Conservation (phyloP, 768 basidiomycete genomes). For the Rhodotorula babjevae region DNA sequence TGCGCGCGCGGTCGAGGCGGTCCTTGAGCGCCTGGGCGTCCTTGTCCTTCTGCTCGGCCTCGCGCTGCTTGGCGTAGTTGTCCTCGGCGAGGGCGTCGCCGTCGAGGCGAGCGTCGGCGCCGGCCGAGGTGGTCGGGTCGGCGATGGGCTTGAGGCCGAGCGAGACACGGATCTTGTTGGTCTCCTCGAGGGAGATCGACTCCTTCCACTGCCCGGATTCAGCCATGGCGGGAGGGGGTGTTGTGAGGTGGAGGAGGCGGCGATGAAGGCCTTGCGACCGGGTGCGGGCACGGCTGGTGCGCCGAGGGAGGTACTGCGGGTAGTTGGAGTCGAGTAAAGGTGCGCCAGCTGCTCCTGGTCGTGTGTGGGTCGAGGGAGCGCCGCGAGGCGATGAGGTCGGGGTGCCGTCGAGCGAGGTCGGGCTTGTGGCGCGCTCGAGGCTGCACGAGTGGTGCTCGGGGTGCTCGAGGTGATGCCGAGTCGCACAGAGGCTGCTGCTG, state of each 20-base stretch:
- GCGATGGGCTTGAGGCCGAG: conserved; percentile 90
- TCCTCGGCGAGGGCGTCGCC: conserved; percentile 74
- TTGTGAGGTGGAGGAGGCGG: not conserved
- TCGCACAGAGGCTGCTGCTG: too few relatives aligned
- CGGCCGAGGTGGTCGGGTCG: conserved; percentile 56
- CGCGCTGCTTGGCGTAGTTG: conserved; percentile 72
- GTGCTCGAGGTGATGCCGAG: too few relatives aligned
- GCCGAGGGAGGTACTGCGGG: too few relatives aligned
- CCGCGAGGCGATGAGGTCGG: too few relatives aligned
- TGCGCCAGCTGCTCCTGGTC: too few relatives aligned
- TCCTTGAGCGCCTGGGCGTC: conserved; percentile 71
- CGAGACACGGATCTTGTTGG: conserved; percentile 89
- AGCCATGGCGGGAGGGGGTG: not conserved
- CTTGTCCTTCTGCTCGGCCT: conserved; percentile 64
- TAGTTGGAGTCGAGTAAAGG: too few relatives aligned
- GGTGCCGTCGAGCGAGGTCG: too few relatives aligned
- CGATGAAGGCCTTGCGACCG: not conserved
- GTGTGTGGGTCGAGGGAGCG: too few relatives aligned
- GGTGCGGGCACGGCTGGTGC: not conserved
- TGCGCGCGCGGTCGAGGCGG: conserved; percentile 83
- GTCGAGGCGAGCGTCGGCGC: conserved; percentile 37
- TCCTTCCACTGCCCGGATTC: conserved; percentile 58
- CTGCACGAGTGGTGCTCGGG: too few relatives aligned
- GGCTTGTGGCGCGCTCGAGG: too few relatives aligned
- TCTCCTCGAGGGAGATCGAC: conserved; percentile 80